These are phyloP conservation scores for Leptoxyphium fumago DNA, from an alignment of 2,329 filamentous ascomycete species.

Conservation along the genomic window DNA sequence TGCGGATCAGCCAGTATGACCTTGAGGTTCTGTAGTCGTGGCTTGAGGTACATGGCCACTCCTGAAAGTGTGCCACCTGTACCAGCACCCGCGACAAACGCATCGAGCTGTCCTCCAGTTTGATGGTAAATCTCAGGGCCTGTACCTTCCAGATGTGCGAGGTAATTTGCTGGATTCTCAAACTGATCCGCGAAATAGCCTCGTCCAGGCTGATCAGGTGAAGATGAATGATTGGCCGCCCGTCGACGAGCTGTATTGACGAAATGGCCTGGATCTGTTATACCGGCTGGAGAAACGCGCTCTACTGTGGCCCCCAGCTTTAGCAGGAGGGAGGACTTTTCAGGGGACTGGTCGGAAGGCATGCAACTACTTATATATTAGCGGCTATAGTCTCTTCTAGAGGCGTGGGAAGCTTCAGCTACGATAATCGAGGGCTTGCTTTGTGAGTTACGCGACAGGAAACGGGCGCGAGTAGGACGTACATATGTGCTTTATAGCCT, in stretches of 20 bases:
- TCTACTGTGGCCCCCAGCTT: constrained; percentile 90
- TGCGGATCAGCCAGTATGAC: constrained; percentile 87
- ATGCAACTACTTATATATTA: constrained; percentile 48
- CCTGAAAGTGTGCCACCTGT: constrained; percentile 90
- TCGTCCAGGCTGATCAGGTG: constrained; percentile 44
- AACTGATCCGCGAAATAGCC: constrained; percentile 97
- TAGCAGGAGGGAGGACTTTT: constrained; percentile 78
- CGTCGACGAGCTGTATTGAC: constrained; percentile 77
- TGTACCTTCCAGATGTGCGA: constrained; percentile 66
- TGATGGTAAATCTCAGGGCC: constrained; percentile 82
- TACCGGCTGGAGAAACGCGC: constrained; percentile 77
- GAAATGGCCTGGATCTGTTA: constrained; percentile 85
- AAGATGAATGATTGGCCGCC: constrained; percentile 56
- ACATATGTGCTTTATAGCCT: constrained; percentile 86
- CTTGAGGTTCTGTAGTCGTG: constrained; percentile 45
- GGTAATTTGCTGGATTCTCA: constrained; percentile 78
- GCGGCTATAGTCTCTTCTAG: not conserved
- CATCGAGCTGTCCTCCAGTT: constrained; percentile 59
- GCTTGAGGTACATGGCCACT: constrained; percentile 70
- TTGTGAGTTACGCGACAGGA: not conserved
- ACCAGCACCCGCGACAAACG: constrained; percentile 84
- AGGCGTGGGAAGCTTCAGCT: constrained; percentile 1
- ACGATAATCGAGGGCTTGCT: constrained; percentile 1
- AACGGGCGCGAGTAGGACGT: constrained; percentile 12
- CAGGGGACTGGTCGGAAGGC: constrained; percentile 76